Percentiles rank a stretch among this genome's conserved stretches.
Conservation (phyloP, 2,329 filamentous ascomycete species). For the Cladosporium sp. region DNA sequence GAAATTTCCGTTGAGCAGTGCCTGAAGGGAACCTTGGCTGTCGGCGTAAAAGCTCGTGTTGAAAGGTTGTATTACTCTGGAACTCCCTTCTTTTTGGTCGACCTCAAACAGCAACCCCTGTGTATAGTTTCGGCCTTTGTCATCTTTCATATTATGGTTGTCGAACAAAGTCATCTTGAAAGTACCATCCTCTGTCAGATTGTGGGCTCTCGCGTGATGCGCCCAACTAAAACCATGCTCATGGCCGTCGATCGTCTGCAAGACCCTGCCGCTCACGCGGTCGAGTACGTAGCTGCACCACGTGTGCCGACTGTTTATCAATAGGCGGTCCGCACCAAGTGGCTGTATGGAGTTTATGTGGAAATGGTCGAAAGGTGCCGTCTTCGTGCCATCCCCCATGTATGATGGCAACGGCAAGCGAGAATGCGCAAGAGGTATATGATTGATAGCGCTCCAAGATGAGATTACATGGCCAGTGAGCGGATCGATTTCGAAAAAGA, state of each 20-base stretch:
- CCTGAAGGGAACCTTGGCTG: conserved; percentile 19
- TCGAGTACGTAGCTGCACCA: conserved; percentile 21
- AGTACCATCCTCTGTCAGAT: conserved; percentile 15
- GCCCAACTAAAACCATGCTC: conserved; percentile 20
- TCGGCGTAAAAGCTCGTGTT: conserved; percentile 12
- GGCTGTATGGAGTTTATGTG: conserved; percentile 25
- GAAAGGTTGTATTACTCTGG: background rate
- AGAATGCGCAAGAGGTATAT: conserved; percentile 20
- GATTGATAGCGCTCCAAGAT: conserved; percentile 36
- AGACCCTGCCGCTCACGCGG: conserved; percentile 16
- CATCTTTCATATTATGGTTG: conserved; percentile 18
- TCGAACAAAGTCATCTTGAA: conserved; percentile 21
- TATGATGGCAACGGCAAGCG: conserved; percentile 11
- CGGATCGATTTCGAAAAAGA: conserved; percentile 41
- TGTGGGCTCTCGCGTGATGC: conserved; percentile 20
- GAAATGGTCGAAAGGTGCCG: conserved; percentile 22
- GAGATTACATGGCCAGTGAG: conserved; percentile 36
- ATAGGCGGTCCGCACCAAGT: conserved; percentile 18
- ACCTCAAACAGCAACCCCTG: conserved; percentile 16
- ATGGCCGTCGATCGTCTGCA: conserved; percentile 21
- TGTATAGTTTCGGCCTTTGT: conserved; percentile 11
- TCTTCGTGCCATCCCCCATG: conserved; percentile 9
- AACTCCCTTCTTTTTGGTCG: conserved; percentile 5
- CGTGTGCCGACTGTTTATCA: conserved; percentile 21
- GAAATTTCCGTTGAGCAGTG: conserved; percentile 16